phyloP scores from a whole-genome alignment of 441 rosid species.

The Adansonia rubrostipa region DNA sequence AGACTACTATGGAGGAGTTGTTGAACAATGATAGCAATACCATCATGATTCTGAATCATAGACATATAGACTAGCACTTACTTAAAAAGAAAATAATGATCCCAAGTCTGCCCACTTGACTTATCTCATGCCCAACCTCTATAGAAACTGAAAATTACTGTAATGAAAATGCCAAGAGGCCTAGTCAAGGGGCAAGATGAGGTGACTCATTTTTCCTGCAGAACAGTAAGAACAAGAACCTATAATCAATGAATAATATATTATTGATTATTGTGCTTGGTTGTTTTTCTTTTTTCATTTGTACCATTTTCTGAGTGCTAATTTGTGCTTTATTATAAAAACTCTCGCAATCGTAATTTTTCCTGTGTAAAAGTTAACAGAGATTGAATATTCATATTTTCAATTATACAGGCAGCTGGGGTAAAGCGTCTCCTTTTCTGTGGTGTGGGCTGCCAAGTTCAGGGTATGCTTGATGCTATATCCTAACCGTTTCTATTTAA shows the following conservation, averaged over 20 bases:
- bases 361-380: conserved; percentile 19
- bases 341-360: not conserved
- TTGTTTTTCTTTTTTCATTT: conserved; percentile 1
- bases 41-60: not conserved
- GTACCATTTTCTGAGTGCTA: not conserved
- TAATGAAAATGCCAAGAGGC: not conserved
- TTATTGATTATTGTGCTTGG: not conserved
- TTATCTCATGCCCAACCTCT: not conserved
- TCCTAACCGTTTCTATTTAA: conserved; percentile 24
- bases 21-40: not conserved
- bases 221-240: not conserved
- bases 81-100: not conserved
- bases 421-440: conserved; percentile 96
- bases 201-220: not conserved
- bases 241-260: conserved; percentile 1
- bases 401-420: conserved; percentile 70
- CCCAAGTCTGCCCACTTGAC: not conserved
- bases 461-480: conserved; percentile 52
- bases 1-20: not conserved
- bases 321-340: not conserved
- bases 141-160: not conserved
- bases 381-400: conserved; percentile 18
- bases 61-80: not conserved
- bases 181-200: conserved; percentile 18
- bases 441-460: conserved; percentile 99